Base-by-base conservation (phyloP, 768 basidiomycete genomes). In the Candolleomyces aberdarensis region DNA sequence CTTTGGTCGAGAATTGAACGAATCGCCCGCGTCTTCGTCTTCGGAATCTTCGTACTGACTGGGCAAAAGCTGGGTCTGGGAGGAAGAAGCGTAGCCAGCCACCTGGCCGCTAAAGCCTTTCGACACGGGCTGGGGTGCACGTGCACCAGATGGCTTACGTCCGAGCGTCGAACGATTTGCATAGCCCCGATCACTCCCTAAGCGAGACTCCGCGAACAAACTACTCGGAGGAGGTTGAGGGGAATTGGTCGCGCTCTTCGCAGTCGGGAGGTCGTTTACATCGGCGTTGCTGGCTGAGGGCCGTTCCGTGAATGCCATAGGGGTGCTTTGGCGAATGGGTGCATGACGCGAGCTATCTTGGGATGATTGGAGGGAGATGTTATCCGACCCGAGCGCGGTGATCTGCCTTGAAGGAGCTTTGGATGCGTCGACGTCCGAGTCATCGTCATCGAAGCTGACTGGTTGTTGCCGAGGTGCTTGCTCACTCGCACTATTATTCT, bases 111-210 rank as follows among this genome's bases (percentile, higher is more conserved):
- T 78, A 74, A 72, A 79, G 71, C 63, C 70, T 66, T 56, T 69
- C 73, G 65, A 66, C 61, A 76, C 74, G 66, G 81, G 80, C 59
- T 78, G 83, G 44, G 59, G 59, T 52, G 87, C 91, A 86, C 91
- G 91, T 86, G 91, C 91, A 53, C 91, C 91, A 36, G 89, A 87
- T 20, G 91, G 91, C 68, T 89, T 91, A 74, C 89, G 86, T 74
- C 87, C 86, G 51, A 79, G 69, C 56, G 66, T 77, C 68, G 72
- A 74, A 66, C 80, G 75, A 67, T 11, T n/a, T 10, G 46, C 39
- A 32, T 47, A 56, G 43, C 41, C 57, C 54, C 56, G 61, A 48
- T 54, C 61, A 56, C 51, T 56, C 26, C 20, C 20, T 39, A 41
- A 32, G 43, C 58, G 31, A 29, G 41, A 58, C 48, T 56, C 50